Conservation (phyloP, 345 rosid genomes). For the Bruguiera parviflora region DNA sequence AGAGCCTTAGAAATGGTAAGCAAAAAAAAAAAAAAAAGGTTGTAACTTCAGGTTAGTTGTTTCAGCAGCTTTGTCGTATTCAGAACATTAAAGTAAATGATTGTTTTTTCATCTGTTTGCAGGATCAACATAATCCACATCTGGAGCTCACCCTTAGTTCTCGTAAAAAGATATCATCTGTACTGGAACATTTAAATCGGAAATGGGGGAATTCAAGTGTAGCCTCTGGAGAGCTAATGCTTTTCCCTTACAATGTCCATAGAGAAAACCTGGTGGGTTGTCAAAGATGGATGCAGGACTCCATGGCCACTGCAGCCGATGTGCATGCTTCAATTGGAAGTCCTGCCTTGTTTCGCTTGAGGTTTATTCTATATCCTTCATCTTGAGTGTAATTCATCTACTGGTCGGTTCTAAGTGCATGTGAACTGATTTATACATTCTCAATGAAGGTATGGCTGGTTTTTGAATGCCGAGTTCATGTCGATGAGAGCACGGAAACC, state of each 20-base stretch:
- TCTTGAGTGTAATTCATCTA: conserved; percentile 6
- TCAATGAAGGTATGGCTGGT: conserved; percentile 94
- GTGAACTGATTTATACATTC: conserved; percentile 18
- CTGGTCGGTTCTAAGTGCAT: conserved; percentile 6
- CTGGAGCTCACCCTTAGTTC: conserved; percentile 94
- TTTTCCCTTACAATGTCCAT: conserved; percentile 67
- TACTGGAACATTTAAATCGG: conserved; percentile 85
- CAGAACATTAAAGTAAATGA: conserved; percentile 12
- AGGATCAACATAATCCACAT: conserved; percentile 95
- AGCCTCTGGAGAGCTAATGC: conserved; percentile 76
- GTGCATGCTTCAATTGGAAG: conserved; percentile 65
- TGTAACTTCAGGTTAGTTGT: conserved; percentile 19
- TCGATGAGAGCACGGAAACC: conserved; percentile 38
- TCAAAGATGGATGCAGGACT: conserved; percentile 81
- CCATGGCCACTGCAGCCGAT: conserved; percentile 68
- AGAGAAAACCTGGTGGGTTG: conserved; percentile 54
- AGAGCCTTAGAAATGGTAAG: conserved; percentile 89
- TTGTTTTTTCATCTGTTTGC: conserved; percentile 32
- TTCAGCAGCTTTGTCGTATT: conserved; percentile 12
- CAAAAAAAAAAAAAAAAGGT: conserved; percentile 8
- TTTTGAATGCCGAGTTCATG: conserved; percentile 42
- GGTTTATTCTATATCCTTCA: conserved; percentile 45
- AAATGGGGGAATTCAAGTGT: conserved; percentile 92
- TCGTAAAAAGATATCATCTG: conserved; percentile 93
- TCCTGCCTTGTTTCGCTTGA: conserved; percentile 80